phyloP scores from a whole-genome alignment of 2,329 filamentous ascomycete species.

The Neofusicoccum sp. region DNA sequence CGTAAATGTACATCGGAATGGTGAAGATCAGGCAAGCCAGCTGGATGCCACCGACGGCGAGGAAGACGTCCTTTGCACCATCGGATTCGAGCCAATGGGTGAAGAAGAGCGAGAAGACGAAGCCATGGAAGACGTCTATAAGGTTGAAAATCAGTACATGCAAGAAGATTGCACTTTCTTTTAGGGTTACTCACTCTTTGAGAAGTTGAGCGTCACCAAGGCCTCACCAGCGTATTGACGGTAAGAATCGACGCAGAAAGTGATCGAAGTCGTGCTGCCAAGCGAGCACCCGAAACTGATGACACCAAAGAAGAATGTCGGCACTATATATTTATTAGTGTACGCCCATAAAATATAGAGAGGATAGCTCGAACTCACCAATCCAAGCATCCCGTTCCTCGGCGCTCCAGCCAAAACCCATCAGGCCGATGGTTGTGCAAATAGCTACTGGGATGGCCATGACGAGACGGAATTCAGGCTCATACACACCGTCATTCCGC shows the following conservation, averaged over 20 bases:
- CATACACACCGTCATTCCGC: conserved; percentile 89
- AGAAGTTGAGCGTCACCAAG: conserved; percentile 90
- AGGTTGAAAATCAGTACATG: too few species aligned
- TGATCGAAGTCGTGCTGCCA: conserved; percentile 88
- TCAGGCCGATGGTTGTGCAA: conserved; percentile 80
- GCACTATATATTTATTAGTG: conserved; percentile 53
- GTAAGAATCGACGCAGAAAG: conserved; percentile 92
- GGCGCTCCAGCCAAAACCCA: conserved; percentile 96
- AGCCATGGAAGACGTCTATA: conserved; percentile 77
- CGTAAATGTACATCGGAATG: conserved; percentile 92
- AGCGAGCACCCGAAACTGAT: conserved; percentile 91
- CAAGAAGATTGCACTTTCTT: not conserved
- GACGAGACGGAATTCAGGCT: conserved; percentile 88
- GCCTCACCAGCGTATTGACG: conserved; percentile 92
- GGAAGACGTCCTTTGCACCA: conserved; percentile 76
- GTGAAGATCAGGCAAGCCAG: conserved; percentile 72
- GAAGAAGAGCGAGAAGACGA: conserved; percentile 88
- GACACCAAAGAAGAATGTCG: conserved; percentile 89
- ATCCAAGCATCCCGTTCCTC: conserved; percentile 78
- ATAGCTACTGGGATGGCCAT: conserved; percentile 83
- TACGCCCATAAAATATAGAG: not conserved
- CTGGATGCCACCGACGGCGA: conserved; percentile 86
- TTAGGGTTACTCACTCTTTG: conserved; percentile 65
- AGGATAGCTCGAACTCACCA: not conserved
- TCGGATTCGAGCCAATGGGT: conserved; percentile 77